A percentile compares a stretch with the other conserved stretches of the same genome.
Evolutionary conservation across 768 basidiomycete species (phyloP).

Genomic region (Boletus rubroflammeus): DNA sequence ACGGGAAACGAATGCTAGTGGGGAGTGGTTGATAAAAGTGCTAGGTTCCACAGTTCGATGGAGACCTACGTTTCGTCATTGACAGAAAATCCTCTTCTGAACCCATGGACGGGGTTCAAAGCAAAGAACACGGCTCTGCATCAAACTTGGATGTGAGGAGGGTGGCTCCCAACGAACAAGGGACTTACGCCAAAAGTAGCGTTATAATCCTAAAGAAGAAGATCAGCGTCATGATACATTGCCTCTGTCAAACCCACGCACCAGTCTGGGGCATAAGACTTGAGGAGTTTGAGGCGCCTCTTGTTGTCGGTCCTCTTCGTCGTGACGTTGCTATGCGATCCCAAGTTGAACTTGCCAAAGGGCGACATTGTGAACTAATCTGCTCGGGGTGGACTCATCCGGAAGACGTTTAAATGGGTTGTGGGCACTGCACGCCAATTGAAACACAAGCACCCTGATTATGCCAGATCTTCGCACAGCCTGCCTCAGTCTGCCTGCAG

Average conservation of each 20-base stretch:
- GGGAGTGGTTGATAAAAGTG: conserved; percentile 15
- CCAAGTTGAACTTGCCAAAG: conserved; percentile 4
- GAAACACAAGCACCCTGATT: neutral
- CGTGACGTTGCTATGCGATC: conserved; percentile 1
- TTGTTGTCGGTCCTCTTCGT: conserved; percentile 22
- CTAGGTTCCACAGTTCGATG: neutral
- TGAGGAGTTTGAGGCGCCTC: conserved; percentile 41
- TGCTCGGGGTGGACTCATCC: neutral
- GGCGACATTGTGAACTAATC: conserved; percentile 13
- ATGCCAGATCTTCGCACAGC: neutral
- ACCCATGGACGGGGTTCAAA: conserved; percentile 65
- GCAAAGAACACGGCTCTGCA: conserved; percentile 58
- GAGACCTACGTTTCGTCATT: conserved; percentile 62
- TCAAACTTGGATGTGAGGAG: neutral
- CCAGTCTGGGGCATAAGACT: conserved; percentile 78
- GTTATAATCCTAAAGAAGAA: conserved; percentile 56
- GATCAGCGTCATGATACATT: conserved; percentile 1
- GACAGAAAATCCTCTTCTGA: conserved; percentile 74
- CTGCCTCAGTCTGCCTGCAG: neutral
- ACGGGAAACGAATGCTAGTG: conserved; percentile 25
- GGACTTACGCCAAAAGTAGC: conserved; percentile 57
- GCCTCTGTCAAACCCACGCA: conserved; percentile 30
- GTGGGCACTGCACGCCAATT: neutral
- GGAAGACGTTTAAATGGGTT: neutral
- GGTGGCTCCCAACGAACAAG: neutral